These are phyloP conservation scores for Iberis amara DNA, from an alignment of 441 rosid species.

Conservation along the genomic window DNA sequence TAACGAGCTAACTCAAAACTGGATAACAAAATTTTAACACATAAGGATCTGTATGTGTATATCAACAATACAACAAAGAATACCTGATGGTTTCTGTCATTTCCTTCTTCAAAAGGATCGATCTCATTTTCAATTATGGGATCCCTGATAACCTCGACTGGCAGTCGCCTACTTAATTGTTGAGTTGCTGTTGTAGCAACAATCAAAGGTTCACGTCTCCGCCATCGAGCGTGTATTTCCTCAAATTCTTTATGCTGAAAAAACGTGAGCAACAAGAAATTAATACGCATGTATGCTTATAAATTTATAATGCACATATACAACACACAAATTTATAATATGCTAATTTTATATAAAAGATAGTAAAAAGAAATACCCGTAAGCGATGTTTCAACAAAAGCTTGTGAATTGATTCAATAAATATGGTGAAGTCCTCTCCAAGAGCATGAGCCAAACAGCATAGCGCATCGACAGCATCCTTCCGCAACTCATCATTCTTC, in stretches of 20 bases:
- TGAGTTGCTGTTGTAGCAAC: slow-evolving; percentile 75
- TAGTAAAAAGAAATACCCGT: slow-evolving; percentile 41
- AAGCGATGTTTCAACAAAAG: slow-evolving; percentile 71
- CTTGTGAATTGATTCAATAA: slow-evolving; percentile 91
- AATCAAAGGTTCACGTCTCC: slow-evolving; percentile 82
- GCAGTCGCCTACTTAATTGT: slow-evolving; percentile 67
- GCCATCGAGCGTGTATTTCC: slow-evolving; percentile 82
- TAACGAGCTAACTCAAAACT: slow-evolving; percentile 11
- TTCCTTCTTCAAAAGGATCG: slow-evolving; percentile 85
- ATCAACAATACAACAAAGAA: slow-evolving; percentile 12
- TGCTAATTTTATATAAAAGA: slow-evolving; percentile 5
- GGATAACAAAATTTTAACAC: slow-evolving; percentile 11
- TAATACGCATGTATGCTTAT: slow-evolving; percentile 1
- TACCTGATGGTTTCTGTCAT: slow-evolving; percentile 83
- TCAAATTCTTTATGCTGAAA: slow-evolving; percentile 96
- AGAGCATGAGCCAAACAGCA: slow-evolving; percentile 99
- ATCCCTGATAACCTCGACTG: slow-evolving; percentile 85
- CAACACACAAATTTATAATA: background rate
- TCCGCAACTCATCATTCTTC: slow-evolving; percentile 81
- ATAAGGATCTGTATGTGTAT: slow-evolving; percentile 10
- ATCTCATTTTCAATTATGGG: slow-evolving; percentile 77
- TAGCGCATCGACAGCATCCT: slow-evolving; percentile 96
- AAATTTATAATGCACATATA: background rate
- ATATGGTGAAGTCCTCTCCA: slow-evolving; percentile 95
- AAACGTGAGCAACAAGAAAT: slow-evolving; percentile 17